Conservation (phyloP, 164 flowering plant genomes). For the Sedum album region DNA sequence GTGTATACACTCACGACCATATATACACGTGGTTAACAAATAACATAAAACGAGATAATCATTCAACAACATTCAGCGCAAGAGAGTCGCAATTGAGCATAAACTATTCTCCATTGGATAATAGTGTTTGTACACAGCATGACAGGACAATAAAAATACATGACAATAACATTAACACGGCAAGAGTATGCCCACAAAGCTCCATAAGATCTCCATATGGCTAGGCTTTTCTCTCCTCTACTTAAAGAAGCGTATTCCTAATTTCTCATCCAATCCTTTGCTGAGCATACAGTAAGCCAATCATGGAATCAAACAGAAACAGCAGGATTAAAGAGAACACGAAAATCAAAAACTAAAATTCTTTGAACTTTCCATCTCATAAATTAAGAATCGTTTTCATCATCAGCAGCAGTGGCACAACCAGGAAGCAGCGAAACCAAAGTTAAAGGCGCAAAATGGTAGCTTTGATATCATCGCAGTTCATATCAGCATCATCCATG, state of each 20-base stretch:
- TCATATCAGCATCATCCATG: background rate
- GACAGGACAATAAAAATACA: background rate
- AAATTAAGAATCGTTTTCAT: background rate
- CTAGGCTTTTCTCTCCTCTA: background rate
- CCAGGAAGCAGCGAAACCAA: background rate
- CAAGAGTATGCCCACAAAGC: background rate
- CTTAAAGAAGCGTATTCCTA: background rate
- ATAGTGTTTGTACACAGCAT: background rate
- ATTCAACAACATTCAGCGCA: background rate
- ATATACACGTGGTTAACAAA: background rate
- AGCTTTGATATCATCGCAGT: constrained; percentile 10
- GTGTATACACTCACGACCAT: too few species aligned
- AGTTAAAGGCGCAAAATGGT: constrained; percentile 10
- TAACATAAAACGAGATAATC: background rate
- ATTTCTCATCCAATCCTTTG: background rate
- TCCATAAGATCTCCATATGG: background rate
- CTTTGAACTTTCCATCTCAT: background rate
- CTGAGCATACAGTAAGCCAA: background rate
- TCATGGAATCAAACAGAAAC: background rate
- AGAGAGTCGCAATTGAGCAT: background rate
- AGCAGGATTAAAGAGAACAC: background rate
- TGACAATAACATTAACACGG: background rate
- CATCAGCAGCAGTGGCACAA: background rate
- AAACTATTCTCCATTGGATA: constrained; percentile 5
- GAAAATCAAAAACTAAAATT: background rate